phyloP scores from a whole-genome alignment of 2,329 filamentous ascomycete species.

The Stemphylium lycopersici region DNA sequence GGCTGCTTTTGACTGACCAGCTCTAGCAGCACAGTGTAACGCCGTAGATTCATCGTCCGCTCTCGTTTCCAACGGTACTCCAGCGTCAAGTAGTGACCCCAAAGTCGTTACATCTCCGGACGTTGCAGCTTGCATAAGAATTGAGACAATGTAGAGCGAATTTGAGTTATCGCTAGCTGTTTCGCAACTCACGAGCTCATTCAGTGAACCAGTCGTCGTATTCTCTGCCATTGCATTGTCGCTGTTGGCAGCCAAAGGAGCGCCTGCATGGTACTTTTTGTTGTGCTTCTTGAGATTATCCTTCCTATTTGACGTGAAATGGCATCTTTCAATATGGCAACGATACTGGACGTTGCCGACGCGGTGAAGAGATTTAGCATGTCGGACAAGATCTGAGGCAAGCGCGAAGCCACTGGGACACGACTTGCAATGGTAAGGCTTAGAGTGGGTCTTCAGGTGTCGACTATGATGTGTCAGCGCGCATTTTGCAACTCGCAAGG shows the following conservation, averaged over 20 bases:
- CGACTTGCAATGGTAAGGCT: neutral
- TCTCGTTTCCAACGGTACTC: neutral
- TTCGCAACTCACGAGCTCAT: neutral
- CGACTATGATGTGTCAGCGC: slow-evolving; percentile 1
- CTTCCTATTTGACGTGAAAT: neutral
- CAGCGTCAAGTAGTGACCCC: neutral
- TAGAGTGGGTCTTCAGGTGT: slow-evolving; percentile 16
- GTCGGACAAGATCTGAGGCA: slow-evolving; percentile 9
- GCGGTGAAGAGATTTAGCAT: slow-evolving; percentile 9
- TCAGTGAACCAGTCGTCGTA: neutral
- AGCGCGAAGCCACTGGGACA: slow-evolving; percentile 12
- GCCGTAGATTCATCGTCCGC: slow-evolving; percentile 14
- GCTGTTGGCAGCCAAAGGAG: neutral
- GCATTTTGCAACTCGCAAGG: neutral
- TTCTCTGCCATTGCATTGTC: too few species aligned
- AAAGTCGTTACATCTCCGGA: slow-evolving; percentile 4
- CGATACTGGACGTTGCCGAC: neutral
- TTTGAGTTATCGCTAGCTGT: neutral
- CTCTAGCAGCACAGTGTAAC: slow-evolving; percentile 19
- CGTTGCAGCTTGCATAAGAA: slow-evolving; percentile 9
- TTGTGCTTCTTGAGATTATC: slow-evolving; percentile 16
- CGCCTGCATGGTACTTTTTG: neutral
- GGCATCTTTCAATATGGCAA: slow-evolving; percentile 3
- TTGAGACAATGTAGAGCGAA: neutral
- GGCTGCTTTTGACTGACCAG: neutral